These are phyloP conservation scores for Petunia axillaris DNA, from an alignment of 257 asterid genomes.

Conservation along the genomic window DNA sequence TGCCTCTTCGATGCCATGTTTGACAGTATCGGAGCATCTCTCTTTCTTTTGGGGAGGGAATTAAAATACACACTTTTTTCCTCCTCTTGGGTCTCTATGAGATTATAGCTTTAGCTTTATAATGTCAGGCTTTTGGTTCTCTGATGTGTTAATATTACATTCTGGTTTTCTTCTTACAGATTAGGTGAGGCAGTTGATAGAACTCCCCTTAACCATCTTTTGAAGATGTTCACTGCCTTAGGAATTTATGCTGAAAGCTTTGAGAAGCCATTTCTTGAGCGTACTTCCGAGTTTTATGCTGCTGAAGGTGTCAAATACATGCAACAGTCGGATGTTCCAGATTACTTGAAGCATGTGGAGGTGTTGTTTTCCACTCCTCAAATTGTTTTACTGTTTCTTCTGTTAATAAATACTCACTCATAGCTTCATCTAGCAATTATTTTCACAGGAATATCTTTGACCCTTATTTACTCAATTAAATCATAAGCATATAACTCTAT, in stretches of 20 bases:
- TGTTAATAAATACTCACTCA: neutral
- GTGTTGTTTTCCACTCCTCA: conserved; percentile 43
- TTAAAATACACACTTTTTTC: neutral
- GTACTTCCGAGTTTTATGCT: conserved; percentile 93
- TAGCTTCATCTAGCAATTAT: neutral
- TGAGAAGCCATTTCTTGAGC: conserved; percentile 94
- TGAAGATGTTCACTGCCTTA: conserved; percentile 97
- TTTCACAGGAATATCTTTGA: neutral
- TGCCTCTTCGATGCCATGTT: conserved; percentile 14
- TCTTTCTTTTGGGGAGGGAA: neutral
- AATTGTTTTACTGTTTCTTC: neutral
- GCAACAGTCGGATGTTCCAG: conserved; percentile 97
- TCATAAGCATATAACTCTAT: neutral
- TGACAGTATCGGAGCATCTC: neutral
- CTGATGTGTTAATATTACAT: conserved; percentile 8
- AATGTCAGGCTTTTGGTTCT: neutral
- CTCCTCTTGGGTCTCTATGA: neutral
- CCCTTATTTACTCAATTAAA: too few relatives aligned
- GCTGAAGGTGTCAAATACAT: conserved; percentile 93
- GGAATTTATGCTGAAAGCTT: conserved; percentile 95
- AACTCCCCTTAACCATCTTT: conserved; percentile 92
- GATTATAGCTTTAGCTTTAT: neutral
- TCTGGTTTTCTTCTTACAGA: conserved; percentile 46
- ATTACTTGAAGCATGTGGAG: conserved; percentile 91
- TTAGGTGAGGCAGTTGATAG: conserved; percentile 95